Conservation (phyloP, 2,329 filamentous ascomycete genomes). For the Fusarium sp. region DNA sequence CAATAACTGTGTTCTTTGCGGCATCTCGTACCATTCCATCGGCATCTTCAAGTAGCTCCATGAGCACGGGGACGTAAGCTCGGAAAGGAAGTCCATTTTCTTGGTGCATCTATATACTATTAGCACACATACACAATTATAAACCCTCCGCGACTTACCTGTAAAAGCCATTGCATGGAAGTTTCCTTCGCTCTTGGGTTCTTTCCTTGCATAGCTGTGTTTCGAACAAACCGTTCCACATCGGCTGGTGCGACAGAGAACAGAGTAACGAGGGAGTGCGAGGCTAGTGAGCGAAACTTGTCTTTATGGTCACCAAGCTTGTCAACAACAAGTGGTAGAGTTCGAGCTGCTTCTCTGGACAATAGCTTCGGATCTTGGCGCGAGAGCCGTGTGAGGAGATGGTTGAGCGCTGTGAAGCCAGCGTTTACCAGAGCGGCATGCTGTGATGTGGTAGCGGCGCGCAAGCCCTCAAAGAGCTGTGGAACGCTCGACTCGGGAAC, state of each 20-base stretch:
- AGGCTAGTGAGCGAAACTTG: conserved; percentile 79
- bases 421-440: conserved; percentile 82
- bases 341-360: conserved; percentile 74
- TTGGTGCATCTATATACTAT: conserved; percentile 74
- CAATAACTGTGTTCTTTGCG: conserved; percentile 84
- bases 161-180: conserved; percentile 85
- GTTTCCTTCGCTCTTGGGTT: conserved; percentile 87
- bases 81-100: conserved; percentile 84
- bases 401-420: conserved; percentile 87
- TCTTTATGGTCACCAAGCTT: conserved; percentile 90
- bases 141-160: conserved; percentile 59
- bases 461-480: conserved; percentile 84
- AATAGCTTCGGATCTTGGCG: conserved; percentile 84
- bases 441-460: conserved; percentile 77
- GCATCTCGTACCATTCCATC: conserved; percentile 87
- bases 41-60: conserved; percentile 89
- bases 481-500: conserved; percentile 79
- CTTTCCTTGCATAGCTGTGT: conserved; percentile 80
- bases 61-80: conserved; percentile 81
- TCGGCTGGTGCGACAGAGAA: conserved; percentile 76
- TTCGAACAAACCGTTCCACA: conserved; percentile 83
- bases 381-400: conserved; percentile 85
- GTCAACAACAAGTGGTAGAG: conserved; percentile 81
- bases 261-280: conserved; percentile 80
- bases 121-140: conserved; percentile 8